phyloP scores from a whole-genome alignment of 345 rosid genomes.

The Linum tenue region DNA sequence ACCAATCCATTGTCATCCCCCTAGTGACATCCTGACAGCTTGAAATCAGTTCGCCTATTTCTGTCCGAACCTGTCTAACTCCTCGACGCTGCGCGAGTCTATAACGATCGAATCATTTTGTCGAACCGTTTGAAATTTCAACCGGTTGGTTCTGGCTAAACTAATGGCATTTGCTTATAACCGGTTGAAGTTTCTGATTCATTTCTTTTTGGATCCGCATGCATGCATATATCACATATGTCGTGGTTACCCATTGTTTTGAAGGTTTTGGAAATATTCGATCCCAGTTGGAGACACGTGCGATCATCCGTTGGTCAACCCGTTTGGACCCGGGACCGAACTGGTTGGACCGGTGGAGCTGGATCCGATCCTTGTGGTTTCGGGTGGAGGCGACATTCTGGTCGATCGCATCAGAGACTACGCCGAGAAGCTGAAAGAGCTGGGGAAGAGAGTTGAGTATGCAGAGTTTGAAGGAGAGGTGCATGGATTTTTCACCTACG shows the following conservation, averaged over 20 bases:
- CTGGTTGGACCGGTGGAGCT: constrained; percentile 23
- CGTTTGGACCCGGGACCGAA: constrained; percentile 37
- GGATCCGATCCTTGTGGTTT: constrained; percentile 41
- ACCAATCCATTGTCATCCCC: no score
- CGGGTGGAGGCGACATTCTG: constrained; percentile 42
- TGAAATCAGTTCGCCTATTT: no score
- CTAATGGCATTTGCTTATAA: no score
- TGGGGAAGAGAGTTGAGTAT: constrained; percentile 41
- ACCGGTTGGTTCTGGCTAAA: no score
- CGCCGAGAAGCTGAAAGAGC: constrained; percentile 24
- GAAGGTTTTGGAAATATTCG: constrained; percentile 51
- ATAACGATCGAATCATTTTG: no score
- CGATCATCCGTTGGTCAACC: constrained; percentile 50
- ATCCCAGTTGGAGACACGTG: constrained; percentile 41
- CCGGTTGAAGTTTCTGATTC: no score
- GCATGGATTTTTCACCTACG: constrained; percentile 49
- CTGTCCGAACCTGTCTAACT: no score
- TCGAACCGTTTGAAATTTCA: no score
- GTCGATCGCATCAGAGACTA: constrained; percentile 40
- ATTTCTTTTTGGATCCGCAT: no score
- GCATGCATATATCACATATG: not conserved
- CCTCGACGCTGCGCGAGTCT: no score
- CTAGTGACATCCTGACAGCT: no score
- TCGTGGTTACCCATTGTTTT: not conserved
- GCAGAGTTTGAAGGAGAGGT: constrained; percentile 42